phyloP scores from a whole-genome alignment of 1,284 basidiomycete genomes.

The Sporisorium scitamineum region DNA sequence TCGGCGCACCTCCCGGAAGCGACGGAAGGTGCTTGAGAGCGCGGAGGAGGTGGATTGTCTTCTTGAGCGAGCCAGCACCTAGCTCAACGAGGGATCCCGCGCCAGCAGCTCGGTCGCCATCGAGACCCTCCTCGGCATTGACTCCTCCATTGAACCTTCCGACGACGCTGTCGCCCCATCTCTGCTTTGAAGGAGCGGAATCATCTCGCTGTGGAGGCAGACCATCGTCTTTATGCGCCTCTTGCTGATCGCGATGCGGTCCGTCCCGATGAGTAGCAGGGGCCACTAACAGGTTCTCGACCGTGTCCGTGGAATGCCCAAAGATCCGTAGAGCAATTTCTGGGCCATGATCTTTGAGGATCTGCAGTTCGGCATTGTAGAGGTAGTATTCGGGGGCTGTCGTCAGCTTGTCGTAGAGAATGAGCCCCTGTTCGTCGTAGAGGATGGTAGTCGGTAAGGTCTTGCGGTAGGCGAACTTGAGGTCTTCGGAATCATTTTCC shows the following conservation, averaged over 20 bases:
- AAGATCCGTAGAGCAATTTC: slow-evolving; percentile 71
- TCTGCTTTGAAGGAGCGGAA: slow-evolving; percentile 60
- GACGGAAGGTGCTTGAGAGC: slow-evolving; percentile 74
- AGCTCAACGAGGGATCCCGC: slow-evolving; percentile 56
- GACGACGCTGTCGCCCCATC: slow-evolving; percentile 76
- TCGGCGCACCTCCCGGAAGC: slow-evolving; percentile 69
- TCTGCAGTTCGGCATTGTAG: slow-evolving; percentile 75
- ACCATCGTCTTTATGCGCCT: slow-evolving; percentile 16
- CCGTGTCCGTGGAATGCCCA: slow-evolving; percentile 70
- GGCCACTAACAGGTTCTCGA: slow-evolving; percentile 22
- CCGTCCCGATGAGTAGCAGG: background rate
- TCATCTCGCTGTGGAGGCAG: slow-evolving; percentile 30
- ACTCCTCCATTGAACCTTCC: slow-evolving; percentile 78
- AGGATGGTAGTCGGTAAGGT: slow-evolving; percentile 85
- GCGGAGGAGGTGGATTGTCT: slow-evolving; percentile 84
- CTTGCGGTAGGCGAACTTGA: slow-evolving; percentile 48
- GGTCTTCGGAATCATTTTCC: slow-evolving; percentile 41
- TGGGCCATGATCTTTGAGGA: slow-evolving; percentile 71
- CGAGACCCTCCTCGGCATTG: slow-evolving; percentile 72
- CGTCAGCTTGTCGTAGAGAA: slow-evolving; percentile 76
- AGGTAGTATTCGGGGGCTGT: slow-evolving; percentile 83
- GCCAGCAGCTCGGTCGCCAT: slow-evolving; percentile 70
- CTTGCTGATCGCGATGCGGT: slow-evolving; percentile 69
- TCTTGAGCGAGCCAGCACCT: slow-evolving; percentile 59
- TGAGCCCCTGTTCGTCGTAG: slow-evolving; percentile 85